phyloP scores from a whole-genome alignment of 768 basidiomycete genomes.

The Mycena rebaudengoi region DNA sequence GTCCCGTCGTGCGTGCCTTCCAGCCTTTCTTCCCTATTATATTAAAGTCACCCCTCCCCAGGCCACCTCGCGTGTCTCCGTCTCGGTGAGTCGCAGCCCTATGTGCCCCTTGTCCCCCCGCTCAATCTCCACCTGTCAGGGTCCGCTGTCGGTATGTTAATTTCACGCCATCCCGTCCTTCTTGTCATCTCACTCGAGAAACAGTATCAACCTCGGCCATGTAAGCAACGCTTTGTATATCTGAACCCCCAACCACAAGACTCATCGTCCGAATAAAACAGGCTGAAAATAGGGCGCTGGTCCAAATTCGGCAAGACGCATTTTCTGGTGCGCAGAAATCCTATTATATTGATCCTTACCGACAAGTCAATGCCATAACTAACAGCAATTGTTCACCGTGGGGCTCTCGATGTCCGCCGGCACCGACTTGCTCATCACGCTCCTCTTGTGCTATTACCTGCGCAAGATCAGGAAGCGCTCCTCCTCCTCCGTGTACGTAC shows the following conservation, averaged over 20 bases:
- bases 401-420: conserved; percentile 7
- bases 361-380: not conserved
- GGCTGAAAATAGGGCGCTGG: too few species aligned
- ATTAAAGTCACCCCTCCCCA: not conserved
- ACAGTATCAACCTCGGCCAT: too few species aligned
- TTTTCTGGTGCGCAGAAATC: not conserved
- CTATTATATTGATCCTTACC: not conserved
- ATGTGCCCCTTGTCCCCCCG: not conserved
- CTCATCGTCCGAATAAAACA: too few species aligned
- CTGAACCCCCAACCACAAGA: too few species aligned
- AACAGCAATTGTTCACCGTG: conserved; percentile 1
- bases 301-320: too few species aligned
- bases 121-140: not conserved
- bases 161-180: not conserved
- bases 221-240: too few species aligned
- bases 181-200: too few species aligned
- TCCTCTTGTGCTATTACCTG: conserved; percentile 8
- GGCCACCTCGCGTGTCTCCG: not conserved
- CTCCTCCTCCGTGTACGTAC: conserved; percentile 6
- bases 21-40: not conserved
- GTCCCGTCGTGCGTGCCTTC: not conserved
- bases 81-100: not conserved
- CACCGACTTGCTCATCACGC: conserved; percentile 6
- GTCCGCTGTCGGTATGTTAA: not conserved
- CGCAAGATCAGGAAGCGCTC: conserved; percentile 2